Conservation (phyloP, 371 early-diverging fungal species). For the Apophysomyces sp. region DNA sequence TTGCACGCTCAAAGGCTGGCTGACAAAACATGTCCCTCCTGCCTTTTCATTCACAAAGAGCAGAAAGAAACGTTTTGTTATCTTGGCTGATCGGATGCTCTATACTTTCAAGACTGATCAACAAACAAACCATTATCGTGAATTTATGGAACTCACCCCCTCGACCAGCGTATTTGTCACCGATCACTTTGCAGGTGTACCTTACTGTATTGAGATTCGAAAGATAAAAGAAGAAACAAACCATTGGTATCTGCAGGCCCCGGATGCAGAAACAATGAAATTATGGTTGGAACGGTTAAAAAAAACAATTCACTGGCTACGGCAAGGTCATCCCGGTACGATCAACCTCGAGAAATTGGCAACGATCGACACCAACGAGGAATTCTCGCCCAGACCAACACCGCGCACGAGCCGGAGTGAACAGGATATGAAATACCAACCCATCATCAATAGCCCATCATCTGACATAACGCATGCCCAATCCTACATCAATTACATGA, state of each 20-base stretch:
- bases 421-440: not conserved
- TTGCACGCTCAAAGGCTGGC: constrained; percentile 28
- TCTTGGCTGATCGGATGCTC: constrained; percentile 33
- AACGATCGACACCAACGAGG: constrained; percentile 17
- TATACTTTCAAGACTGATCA: constrained; percentile 35
- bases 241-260: constrained; percentile 35
- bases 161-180: constrained; percentile 35
- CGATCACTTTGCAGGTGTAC: constrained; percentile 27
- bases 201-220: constrained; percentile 35
- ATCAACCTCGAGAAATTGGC: not conserved
- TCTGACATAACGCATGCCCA: too few relatives aligned
- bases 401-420: not conserved
- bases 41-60: constrained; percentile 34
- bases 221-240: constrained; percentile 13
- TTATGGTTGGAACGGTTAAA: constrained; percentile 33
- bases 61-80: constrained; percentile 26
- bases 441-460: too few relatives aligned
- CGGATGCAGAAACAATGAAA: constrained; percentile 32
- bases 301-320: constrained; percentile 24
- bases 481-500: not conserved
- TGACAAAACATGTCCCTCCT: constrained; percentile 33
- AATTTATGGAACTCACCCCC: constrained; percentile 32
- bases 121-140: constrained; percentile 20
- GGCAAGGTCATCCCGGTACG: constrained; percentile 2
- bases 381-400: constrained; percentile 5